Evolutionary conservation across 148 eudicot species (phyloP), one percentile per base, ranked within the genome.

Genomic region (Rhododendron mucronatum): DNA sequence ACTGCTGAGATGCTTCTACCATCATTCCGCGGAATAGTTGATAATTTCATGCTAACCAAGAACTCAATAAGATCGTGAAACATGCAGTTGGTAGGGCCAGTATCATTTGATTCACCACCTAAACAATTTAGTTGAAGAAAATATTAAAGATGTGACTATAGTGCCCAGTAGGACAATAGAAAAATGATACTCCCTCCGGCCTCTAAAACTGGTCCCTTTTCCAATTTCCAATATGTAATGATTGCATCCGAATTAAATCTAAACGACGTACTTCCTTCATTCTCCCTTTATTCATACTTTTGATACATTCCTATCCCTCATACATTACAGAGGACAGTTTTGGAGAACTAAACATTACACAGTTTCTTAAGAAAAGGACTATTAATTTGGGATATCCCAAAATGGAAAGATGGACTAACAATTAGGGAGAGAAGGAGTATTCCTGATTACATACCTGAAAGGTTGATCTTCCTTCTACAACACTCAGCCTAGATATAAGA

Each of bases 21-120:
- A 59, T 91, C 93, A 14, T 89, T 88, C 78, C 90, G 93, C 84
- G 86, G 87, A 21, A 73, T 81, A 76, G 92, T 26, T 3, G 93
- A 91, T 61, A 94, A 83, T 83, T 91, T 90, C 95, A 96, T 90
- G 88, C 93, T 94, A 84, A 90, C 85, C 44, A 92, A 85, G 85
- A 87, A 88, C 89, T 95, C 98, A 59, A 92, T 85, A 59, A 95
- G 91, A 85, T 82, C 91, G 84, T 92, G 94, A 85, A 93, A 95
- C 86, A 93, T 55, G 90, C 96, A 95, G 83, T 84, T 92, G 88
- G 89, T 76, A 65, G 89, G 84, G 85, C 86, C 90, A 87, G 91
- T 47, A 35, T 37, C 86, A 55, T 48, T 80, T 51, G 81, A 77
- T 71, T 71, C 86, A 86, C 83, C 77, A 86, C 67, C 89, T 89